Conservation (phyloP, 768 basidiomycete species). For the Suillus decipiens region DNA sequence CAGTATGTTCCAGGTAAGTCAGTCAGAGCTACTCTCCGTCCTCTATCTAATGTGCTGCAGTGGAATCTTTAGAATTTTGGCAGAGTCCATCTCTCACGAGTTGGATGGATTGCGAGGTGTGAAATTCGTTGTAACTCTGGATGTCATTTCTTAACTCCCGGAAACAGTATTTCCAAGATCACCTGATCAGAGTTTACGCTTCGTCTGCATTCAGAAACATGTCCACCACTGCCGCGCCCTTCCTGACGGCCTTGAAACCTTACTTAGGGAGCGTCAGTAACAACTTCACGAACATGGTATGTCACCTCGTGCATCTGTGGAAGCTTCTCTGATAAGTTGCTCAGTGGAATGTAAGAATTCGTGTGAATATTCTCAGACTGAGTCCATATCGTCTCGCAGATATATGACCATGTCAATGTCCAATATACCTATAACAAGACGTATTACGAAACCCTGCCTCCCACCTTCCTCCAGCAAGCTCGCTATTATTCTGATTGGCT, state of each 20-base stretch:
- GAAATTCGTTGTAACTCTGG: background rate
- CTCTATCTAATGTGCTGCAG: conserved; percentile 7
- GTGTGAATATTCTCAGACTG: background rate
- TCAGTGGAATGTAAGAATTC: conserved; percentile 64
- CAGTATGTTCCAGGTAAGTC: conserved; percentile 70
- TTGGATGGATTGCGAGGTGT: conserved; percentile 65
- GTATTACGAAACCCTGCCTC: conserved; percentile 68
- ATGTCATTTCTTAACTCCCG: background rate
- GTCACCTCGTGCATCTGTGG: conserved; percentile 12
- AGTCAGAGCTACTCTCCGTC: too few relatives aligned
- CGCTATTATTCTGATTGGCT: conserved; percentile 72
- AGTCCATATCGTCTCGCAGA: conserved; percentile 33
- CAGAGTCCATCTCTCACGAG: conserved; percentile 68
- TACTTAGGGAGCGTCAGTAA: conserved; percentile 28
- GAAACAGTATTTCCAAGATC: conserved; percentile 29
- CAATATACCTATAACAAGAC: conserved; percentile 76
- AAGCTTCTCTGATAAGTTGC: background rate
- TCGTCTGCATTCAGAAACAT: conserved; percentile 27
- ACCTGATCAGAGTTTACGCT: conserved; percentile 31
- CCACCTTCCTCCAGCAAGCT: conserved; percentile 67
- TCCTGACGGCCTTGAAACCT: conserved; percentile 27
- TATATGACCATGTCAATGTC: conserved; percentile 72
- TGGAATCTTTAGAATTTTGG: conserved; percentile 57
- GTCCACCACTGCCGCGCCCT: conserved; percentile 22
- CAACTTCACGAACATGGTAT: conserved; percentile 33